Conservation (phyloP, 306 rosid genomes). For the Acacia melanoxylon region DNA sequence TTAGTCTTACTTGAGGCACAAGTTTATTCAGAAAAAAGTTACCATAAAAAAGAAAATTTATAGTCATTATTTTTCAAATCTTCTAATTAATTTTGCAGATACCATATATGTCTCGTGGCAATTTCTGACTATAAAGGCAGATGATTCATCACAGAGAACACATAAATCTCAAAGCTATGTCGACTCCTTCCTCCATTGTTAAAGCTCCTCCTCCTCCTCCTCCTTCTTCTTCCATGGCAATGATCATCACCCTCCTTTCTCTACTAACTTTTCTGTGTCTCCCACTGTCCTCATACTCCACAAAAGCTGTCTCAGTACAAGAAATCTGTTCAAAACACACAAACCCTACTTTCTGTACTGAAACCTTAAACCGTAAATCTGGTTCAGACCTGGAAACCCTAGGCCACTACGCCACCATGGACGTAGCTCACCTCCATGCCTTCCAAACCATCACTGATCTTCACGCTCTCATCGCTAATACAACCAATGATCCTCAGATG, state of each 20-base stretch:
- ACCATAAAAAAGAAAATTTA: not conserved
- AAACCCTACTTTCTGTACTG: not conserved
- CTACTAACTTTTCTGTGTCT: not conserved
- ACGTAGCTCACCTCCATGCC: not conserved
- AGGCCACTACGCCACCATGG: not conserved
- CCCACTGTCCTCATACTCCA: not conserved
- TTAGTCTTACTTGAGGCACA: no score
- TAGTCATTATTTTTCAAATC: not conserved
- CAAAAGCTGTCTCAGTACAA: not conserved
- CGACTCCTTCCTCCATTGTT: not conserved
- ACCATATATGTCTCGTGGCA: not conserved
- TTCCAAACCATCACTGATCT: not conserved
- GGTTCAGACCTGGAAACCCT: not conserved
- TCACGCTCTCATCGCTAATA: not conserved
- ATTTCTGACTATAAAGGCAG: not conserved
- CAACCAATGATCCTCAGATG: not conserved
- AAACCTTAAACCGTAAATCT: not conserved
- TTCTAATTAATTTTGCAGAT: not conserved
- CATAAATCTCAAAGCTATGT: not conserved
- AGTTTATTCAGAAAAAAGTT: not conserved
- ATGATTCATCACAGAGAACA: not conserved
- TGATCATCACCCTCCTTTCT: not conserved
- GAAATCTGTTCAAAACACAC: not conserved
- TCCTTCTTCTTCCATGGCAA: not conserved
- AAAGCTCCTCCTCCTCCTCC: not conserved